Evolutionary conservation across 23 red algal species (phyloP).

Genomic region (Cyanidiococcus yangmingshanensis): DNA sequence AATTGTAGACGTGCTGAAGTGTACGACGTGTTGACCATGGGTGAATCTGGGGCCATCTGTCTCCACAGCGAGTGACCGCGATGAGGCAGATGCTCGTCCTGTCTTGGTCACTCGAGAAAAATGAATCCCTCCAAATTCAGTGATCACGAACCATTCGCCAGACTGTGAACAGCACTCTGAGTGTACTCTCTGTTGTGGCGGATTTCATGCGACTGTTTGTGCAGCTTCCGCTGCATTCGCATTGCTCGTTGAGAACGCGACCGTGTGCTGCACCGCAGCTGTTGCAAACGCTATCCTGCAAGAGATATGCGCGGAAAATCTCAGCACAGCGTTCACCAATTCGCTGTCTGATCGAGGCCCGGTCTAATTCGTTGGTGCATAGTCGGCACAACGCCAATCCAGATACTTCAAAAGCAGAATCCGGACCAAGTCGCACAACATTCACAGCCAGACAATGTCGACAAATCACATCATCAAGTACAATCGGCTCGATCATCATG

Average conservation of each 20-base stretch:
- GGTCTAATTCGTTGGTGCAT: neutral
- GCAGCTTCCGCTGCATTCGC: conserved; percentile 16
- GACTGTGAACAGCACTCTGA: neutral
- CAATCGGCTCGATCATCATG: neutral
- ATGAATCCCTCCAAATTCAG: too few species aligned
- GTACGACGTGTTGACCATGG: too few species aligned
- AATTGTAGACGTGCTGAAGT: too few species aligned
- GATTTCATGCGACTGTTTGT: neutral
- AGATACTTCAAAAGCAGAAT: neutral
- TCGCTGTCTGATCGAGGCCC: neutral
- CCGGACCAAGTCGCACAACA: neutral
- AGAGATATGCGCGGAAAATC: neutral
- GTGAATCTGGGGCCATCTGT: too few species aligned
- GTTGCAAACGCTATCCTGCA: neutral
- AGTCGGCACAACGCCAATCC: neutral
- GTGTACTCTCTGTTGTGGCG: neutral
- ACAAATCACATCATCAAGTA: neutral
- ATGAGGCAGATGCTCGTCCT: too few species aligned
- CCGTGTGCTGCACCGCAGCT: neutral
- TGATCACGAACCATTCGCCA: too few species aligned
- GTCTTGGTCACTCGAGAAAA: too few species aligned
- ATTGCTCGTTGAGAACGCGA: neutral
- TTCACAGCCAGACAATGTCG: neutral
- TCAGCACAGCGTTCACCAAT: neutral
- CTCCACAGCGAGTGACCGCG: too few species aligned